phyloP scores from a whole-genome alignment of 129 eudicot species.

The Dittrichia graveolens region DNA sequence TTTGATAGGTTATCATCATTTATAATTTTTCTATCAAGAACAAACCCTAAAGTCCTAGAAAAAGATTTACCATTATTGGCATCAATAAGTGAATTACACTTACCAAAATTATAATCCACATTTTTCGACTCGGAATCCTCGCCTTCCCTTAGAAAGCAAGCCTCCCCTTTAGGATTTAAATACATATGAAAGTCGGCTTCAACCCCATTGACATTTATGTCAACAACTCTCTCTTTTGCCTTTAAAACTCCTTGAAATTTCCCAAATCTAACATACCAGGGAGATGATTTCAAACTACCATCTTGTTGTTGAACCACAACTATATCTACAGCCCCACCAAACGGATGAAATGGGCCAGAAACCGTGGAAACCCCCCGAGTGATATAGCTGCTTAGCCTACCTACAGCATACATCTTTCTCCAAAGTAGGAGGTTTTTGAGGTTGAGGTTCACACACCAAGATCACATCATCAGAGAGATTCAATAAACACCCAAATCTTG shows the following conservation, averaged over 20 bases:
- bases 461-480: constrained; percentile 26
- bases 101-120: constrained; percentile 42
- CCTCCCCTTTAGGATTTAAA: constrained; percentile 82
- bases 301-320: constrained; percentile 88
- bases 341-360: constrained; percentile 88
- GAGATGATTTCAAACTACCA: constrained; percentile 83
- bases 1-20: constrained; percentile 25
- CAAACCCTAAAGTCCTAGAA: constrained; percentile 63
- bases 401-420: constrained; percentile 69
- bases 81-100: constrained; percentile 41
- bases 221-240: constrained; percentile 70
- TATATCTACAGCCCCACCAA: constrained; percentile 92
- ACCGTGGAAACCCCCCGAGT: constrained; percentile 74
- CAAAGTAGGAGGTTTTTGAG: constrained; percentile 21
- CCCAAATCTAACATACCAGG: constrained; percentile 96
- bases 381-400: constrained; percentile 79
- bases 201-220: constrained; percentile 74
- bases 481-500: constrained; percentile 5
- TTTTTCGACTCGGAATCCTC: constrained; percentile 55
- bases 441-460: constrained; percentile 19
- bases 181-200: constrained; percentile 83
- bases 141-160: constrained; percentile 67
- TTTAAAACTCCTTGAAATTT: constrained; percentile 95
- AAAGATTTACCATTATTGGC: constrained; percentile 43
- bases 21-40: constrained; percentile 52